Conservation (phyloP, 2,329 filamentous ascomycete genomes). For the Trichoderma sp. region DNA sequence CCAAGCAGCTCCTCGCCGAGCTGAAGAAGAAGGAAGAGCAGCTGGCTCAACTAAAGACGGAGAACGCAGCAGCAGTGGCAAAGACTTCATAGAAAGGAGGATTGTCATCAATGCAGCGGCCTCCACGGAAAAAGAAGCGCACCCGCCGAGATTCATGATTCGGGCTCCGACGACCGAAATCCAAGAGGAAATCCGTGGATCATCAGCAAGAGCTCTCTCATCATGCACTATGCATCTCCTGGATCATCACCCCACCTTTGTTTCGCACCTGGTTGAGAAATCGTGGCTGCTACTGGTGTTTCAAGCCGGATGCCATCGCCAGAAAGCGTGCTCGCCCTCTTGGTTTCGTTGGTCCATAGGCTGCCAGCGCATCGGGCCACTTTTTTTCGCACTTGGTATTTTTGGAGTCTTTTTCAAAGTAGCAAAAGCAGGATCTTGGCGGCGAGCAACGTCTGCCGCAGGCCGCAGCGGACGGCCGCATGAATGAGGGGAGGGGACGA, state of each 20-base stretch:
- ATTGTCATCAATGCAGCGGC: not conserved
- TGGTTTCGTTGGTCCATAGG: not conserved
- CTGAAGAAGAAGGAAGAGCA: conserved; percentile 66
- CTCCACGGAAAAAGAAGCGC: not conserved
- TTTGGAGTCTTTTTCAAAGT: not conserved
- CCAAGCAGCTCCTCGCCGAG: conserved; percentile 58
- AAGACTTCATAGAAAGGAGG: conserved; percentile 21
- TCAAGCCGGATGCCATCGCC: not conserved
- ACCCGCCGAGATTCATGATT: conserved; percentile 2
- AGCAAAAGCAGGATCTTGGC: conserved; percentile 1
- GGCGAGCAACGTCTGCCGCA: not conserved
- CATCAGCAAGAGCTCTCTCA: not conserved
- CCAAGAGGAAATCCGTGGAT: not conserved
- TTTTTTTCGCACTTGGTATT: not conserved
- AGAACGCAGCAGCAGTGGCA: conserved; percentile 53
- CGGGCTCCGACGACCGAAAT: not conserved
- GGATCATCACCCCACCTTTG: not conserved
- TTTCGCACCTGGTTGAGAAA: not conserved
- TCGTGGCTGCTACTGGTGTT: not conserved
- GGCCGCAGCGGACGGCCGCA: conserved; percentile 13
- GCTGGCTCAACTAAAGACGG: conserved; percentile 61
- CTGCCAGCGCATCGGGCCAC: conserved; percentile 13
- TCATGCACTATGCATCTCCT: not conserved
- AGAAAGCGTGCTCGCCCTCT: not conserved
- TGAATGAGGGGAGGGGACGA: not conserved